Base-by-base conservation (phyloP, 129 eudicot species). In the Scalesia atractyloides region DNA sequence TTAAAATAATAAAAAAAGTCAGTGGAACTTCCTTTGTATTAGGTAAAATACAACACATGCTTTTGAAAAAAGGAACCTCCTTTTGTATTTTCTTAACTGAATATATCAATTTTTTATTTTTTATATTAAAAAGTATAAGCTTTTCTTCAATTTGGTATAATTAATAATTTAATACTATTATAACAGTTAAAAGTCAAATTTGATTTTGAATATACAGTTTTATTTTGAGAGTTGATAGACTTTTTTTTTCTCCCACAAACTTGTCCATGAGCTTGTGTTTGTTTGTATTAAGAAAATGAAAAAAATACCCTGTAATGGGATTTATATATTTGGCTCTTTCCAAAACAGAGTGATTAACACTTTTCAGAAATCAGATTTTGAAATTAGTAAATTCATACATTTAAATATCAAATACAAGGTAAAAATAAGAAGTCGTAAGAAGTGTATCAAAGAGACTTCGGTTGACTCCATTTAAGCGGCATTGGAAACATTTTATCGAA, bases 21-120 rank as follows among this genome's bases (percentile, higher is more conserved):
- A 24, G 44, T 36, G 74, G 54, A 22, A 53, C 53, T 34, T 12
- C n/a, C 54, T 20, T 48, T 13, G 66, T 56, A 59, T 68, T 76
- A 68, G 75, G 75, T 76, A 76, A 59, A 34, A 59, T 59, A 18
- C 75, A 34, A 47, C 50, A 49, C 54, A 68, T 16, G 24, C 37
- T 64, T 74, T 76, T 49, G 13, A 53, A 68, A 68, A 57, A 68
- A 50, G 69, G 15, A 33, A 18, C 74, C 30, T 56, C 24, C 52
- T 63, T 16, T 63, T 36, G 47, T 63, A 34, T 63, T 34, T 63
- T 63, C 22, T 16, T 36, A 62, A 37, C 47, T 62, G 22, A 33
- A 34, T 7, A 8, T 15, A n/a, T 34, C 65, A 60, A 26, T 34
- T 15, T 7, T 36, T 34, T 34, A n/a, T 10, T 58, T 22, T 24